Evolutionary conservation across 176 grass and related monocot genomes (phyloP), one percentile per base, ranked within the genome.

Genomic region (Rhynchospora breviuscula): DNA sequence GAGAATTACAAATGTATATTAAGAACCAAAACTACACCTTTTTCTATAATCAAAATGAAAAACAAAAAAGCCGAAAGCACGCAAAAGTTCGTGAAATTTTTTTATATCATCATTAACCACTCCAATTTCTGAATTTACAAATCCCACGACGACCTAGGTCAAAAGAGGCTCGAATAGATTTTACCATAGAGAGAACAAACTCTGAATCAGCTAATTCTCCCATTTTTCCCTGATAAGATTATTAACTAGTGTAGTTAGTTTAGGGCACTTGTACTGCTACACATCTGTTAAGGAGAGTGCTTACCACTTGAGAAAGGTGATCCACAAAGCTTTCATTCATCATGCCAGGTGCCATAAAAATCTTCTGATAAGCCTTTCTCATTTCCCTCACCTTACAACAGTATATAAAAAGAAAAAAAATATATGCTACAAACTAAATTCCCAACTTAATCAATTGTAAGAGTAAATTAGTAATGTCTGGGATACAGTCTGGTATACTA

Each of bases 121-220:
- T 86, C 89, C 90, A 90, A 83, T 80, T 98, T 87, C 91, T 89
- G 82, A 91, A 93, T 83, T 91, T 95, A 88, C 92, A 98, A 84
- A 98, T 93, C 81, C 96, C 93, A 56, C 92, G 89, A 63, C 88
- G 91, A 15, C 89, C 93, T 85, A 89, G 43, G 5, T 80, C 82
- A 90, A 95, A 93, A 1, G 96, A 98, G 59, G 87, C 87, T n/a
- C 88, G 88, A 40, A 95, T 95, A 59, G 91, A 95, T 89, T 93
- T 85, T 23, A 93, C 23, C 96, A 98, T 91, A 83, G 44, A 85
- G 40, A 84, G 84, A 19, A 93, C 89, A 85, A 63, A 63, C 81
- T 81, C 53, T 80, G 84, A 86, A 75, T 90, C 87, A 40, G 80
- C 84, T 45, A 89, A 58, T 57, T 81, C 88, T 67, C 35, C 68